Evolutionary conservation across 2,329 filamentous ascomycete genomes (phyloP).

Genomic region (Hirsutella rhossiliensis): DNA sequence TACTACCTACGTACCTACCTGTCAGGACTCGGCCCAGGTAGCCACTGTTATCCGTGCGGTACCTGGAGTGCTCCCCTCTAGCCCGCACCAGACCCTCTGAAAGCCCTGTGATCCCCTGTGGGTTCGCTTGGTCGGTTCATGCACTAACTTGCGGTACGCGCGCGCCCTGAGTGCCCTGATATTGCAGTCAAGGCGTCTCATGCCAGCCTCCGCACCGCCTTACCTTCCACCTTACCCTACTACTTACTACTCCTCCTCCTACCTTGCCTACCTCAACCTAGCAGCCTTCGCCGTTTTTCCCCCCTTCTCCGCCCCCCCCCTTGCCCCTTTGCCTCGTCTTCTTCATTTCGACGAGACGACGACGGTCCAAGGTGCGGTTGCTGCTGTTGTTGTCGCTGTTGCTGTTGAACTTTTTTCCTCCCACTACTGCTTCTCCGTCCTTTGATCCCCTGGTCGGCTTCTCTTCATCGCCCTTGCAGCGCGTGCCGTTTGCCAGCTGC

Average conservation of each 20-base stretch:
- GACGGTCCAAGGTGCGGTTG: background rate
- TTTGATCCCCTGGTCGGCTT: background rate
- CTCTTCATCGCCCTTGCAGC: background rate
- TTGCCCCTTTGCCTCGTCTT: background rate
- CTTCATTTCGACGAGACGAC: background rate
- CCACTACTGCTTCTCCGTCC: background rate
- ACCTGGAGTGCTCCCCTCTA: too few species aligned
- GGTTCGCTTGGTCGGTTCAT: too few species aligned
- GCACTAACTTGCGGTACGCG: background rate
- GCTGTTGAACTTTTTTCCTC: background rate
- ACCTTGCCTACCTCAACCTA: background rate
- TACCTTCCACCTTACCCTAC: too few species aligned
- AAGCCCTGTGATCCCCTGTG: too few species aligned
- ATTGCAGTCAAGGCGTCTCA: background rate
- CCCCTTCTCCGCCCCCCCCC: background rate
- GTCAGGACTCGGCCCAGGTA: too few species aligned
- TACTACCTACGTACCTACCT: too few species aligned
- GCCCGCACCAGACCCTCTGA: too few species aligned
- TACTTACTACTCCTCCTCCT: too few species aligned
- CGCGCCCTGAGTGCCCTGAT: background rate
- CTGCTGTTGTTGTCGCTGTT: background rate
- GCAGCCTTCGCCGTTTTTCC: background rate
- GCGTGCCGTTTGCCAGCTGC: background rate
- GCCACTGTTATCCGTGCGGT: too few species aligned
- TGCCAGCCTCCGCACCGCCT: background rate